Evolutionary conservation across 1,284 basidiomycete species (phyloP).

Genomic region (Moesziomyces sp.): DNA sequence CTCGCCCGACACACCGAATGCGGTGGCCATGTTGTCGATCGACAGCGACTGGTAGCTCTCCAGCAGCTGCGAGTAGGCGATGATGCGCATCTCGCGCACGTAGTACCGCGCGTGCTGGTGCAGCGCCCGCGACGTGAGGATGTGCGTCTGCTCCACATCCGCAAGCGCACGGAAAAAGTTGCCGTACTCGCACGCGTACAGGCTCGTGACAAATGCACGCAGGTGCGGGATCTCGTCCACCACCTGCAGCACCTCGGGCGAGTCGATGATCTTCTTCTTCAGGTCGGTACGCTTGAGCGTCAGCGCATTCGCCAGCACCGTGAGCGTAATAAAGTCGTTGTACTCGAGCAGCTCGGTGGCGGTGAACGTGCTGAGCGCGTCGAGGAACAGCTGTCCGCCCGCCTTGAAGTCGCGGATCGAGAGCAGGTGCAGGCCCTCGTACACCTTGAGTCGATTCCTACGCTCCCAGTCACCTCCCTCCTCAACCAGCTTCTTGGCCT

Average conservation of each 20-base stretch:
- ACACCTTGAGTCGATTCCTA: slow-evolving; percentile 94
- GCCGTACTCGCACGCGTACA: slow-evolving; percentile 94
- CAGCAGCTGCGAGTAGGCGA: slow-evolving; percentile 89
- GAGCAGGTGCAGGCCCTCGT: slow-evolving; percentile 85
- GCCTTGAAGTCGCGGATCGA: slow-evolving; percentile 80
- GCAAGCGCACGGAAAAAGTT: slow-evolving; percentile 90
- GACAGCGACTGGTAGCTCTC: slow-evolving; percentile 92
- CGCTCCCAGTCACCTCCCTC: slow-evolving; percentile 98
- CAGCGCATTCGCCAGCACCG: slow-evolving; percentile 83
- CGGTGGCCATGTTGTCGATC: slow-evolving; percentile 83
- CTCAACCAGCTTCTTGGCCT: slow-evolving; percentile 88
- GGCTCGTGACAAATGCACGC: slow-evolving; percentile 71
- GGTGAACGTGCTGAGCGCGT: slow-evolving; percentile 92
- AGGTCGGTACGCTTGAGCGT: slow-evolving; percentile 84
- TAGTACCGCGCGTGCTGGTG: slow-evolving; percentile 89
- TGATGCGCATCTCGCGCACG: slow-evolving; percentile 94
- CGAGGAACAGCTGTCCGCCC: slow-evolving; percentile 77
- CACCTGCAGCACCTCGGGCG: slow-evolving; percentile 72
- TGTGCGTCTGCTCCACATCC: slow-evolving; percentile 85
- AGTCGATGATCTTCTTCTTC: slow-evolving; percentile 81
- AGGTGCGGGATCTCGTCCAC: slow-evolving; percentile 70
- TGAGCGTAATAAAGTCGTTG: slow-evolving; percentile 88
- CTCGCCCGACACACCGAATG: slow-evolving; percentile 88
- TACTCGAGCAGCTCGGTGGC: slow-evolving; percentile 89
- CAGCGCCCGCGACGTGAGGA: slow-evolving; percentile 86